Evolutionary conservation across 495 filamentous ascomycete species (phyloP).

Genomic region (Aspergillus campestris): DNA sequence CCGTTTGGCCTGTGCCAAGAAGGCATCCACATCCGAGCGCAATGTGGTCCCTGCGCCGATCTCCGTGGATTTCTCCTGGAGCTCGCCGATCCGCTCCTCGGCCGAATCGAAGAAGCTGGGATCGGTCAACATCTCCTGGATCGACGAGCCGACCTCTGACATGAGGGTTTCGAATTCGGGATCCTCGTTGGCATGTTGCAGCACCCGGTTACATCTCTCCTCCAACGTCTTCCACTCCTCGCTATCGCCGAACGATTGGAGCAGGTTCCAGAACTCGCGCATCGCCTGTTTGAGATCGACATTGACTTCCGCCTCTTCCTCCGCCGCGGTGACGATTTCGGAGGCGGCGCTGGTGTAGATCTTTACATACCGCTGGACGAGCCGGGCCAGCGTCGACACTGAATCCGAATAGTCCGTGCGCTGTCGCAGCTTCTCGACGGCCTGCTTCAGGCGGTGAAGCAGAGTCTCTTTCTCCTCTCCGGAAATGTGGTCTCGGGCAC

Average conservation of each 20-base stretch:
- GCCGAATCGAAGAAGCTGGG: slow-evolving; percentile 73
- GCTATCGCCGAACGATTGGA: slow-evolving; percentile 68
- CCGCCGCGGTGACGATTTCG: slow-evolving; percentile 50
- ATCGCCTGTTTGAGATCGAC: slow-evolving; percentile 66
- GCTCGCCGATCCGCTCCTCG: slow-evolving; percentile 58
- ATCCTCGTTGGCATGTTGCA: slow-evolving; percentile 67
- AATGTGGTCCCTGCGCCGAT: slow-evolving; percentile 56
- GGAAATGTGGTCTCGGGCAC: slow-evolving; percentile 55
- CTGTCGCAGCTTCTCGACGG: slow-evolving; percentile 65
- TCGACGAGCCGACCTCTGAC: slow-evolving; percentile 56
- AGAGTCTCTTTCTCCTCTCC: slow-evolving; percentile 66
- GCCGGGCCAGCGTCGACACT: slow-evolving; percentile 63
- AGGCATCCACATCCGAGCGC: slow-evolving; percentile 61
- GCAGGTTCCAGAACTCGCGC: slow-evolving; percentile 64
- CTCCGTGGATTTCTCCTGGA: slow-evolving; percentile 58
- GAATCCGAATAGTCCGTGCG: slow-evolving; percentile 78
- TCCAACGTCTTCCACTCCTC: slow-evolving; percentile 70
- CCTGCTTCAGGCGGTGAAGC: slow-evolving; percentile 63
- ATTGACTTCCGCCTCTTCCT: slow-evolving; percentile 65
- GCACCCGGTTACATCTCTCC: slow-evolving; percentile 53
- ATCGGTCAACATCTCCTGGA: slow-evolving; percentile 80
- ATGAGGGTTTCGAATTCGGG: slow-evolving; percentile 77
- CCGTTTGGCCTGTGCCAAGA: slow-evolving; percentile 58
- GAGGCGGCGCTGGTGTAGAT: slow-evolving; percentile 65
- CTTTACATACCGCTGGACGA: slow-evolving; percentile 71